Conservation (phyloP, 257 asterid species). For the Sherardia arvensis region DNA sequence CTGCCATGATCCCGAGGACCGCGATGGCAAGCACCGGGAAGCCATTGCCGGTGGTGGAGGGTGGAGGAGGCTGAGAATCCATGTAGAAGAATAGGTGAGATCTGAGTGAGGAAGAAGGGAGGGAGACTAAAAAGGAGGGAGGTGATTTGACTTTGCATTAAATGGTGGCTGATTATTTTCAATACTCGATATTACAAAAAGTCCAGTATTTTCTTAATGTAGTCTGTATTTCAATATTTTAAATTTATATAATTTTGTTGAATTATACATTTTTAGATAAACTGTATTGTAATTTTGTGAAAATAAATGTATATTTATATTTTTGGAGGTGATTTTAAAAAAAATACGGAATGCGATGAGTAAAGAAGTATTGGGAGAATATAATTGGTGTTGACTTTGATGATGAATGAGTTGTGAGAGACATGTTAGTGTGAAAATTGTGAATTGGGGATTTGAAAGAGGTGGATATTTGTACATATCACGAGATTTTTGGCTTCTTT, state of each 20-base stretch:
- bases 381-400: constrained; percentile 30
- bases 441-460: not conserved
- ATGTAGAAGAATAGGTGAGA: constrained; percentile 12
- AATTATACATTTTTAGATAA: no score
- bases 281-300: no score
- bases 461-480: not conserved
- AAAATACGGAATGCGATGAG: no score
- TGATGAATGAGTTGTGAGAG: not conserved
- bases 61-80: constrained; percentile 35
- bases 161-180: constrained; percentile 19
- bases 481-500: not conserved
- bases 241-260: no score
- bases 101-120: not conserved
- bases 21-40: constrained; percentile 73
- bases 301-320: no score
- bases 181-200: no score
- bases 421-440: not conserved
- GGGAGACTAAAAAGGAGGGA: not conserved
- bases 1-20: constrained; percentile 54
- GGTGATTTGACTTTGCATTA: constrained; percentile 10
- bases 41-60: constrained; percentile 34
- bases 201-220: no score
- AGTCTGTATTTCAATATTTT: no score
- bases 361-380: constrained; percentile 21
- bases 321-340: no score